phyloP scores from a whole-genome alignment of 2,329 filamentous ascomycete species.

The Orbilia quercus region DNA sequence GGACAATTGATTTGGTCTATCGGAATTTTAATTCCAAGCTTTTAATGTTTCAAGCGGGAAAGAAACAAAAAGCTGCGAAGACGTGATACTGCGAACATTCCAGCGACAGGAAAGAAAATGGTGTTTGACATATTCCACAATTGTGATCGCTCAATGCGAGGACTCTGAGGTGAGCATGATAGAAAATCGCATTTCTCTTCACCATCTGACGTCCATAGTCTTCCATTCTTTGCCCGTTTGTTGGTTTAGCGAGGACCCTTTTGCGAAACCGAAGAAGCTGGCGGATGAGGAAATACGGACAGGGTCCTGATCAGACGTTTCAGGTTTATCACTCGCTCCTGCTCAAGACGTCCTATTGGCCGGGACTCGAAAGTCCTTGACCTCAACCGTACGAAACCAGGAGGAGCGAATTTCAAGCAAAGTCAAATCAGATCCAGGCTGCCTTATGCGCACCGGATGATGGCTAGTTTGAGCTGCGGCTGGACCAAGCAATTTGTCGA shows the following conservation, averaged over 20 bases:
- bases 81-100: conserved; percentile 1
- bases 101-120: too few relatives aligned
- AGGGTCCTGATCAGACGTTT: conserved; percentile 56
- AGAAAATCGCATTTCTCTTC: not conserved
- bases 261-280: conserved; percentile 47
- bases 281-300: conserved; percentile 52
- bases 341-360: conserved; percentile 41
- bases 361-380: conserved; percentile 11
- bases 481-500: not conserved
- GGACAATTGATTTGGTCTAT: not conserved
- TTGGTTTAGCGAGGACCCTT: conserved; percentile 46
- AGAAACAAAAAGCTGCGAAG: conserved; percentile 9
- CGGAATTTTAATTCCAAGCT: too few relatives aligned
- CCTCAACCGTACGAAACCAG: conserved; percentile 45
- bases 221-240: too few relatives aligned
- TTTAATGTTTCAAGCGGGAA: conserved; percentile 4
- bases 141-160: conserved; percentile 44
- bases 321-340: conserved; percentile 52
- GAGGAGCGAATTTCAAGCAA: conserved; percentile 51
- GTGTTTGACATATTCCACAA: conserved; percentile 18
- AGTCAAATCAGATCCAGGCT: conserved; percentile 47
- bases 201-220: not conserved
- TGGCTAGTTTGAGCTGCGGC: too few relatives aligned
- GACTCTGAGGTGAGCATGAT: conserved; percentile 7
- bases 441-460: conserved; percentile 19